Conservation (phyloP, 2,329 filamentous ascomycete species). For the Cordyceps militaris region DNA sequence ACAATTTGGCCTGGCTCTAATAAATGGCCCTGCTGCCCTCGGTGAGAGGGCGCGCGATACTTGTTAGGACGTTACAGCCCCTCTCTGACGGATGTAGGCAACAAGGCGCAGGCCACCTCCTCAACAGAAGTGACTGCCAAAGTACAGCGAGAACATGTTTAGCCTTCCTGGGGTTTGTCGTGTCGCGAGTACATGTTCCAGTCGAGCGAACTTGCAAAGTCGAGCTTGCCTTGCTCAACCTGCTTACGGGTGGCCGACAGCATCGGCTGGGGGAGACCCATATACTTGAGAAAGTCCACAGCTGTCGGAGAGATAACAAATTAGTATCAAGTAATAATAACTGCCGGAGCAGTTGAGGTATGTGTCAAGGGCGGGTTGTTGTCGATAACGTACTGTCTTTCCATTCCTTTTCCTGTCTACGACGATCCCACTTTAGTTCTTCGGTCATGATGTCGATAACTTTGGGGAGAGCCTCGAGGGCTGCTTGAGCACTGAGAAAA, state of each 20-base stretch:
- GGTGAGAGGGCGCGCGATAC: not conserved
- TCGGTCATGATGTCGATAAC: slow-evolving; percentile 86
- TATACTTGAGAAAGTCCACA: slow-evolving; percentile 54
- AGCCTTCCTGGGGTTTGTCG: slow-evolving; percentile 39
- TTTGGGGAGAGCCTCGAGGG: slow-evolving; percentile 73
- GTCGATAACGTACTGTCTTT: slow-evolving; percentile 52
- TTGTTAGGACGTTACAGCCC: not conserved
- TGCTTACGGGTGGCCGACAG: slow-evolving; percentile 50
- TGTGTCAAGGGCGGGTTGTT: not conserved
- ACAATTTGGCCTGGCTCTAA: not conserved
- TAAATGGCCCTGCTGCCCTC: not conserved
- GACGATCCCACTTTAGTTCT: slow-evolving; percentile 71
- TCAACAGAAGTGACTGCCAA: not conserved
- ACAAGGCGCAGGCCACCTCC: not conserved
- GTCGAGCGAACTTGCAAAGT: slow-evolving; percentile 49
- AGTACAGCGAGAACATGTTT: not conserved
- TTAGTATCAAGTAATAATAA: slow-evolving; percentile 5
- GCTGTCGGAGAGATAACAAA: slow-evolving; percentile 30
- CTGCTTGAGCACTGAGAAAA: slow-evolving; percentile 87
- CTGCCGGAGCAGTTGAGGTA: not conserved
- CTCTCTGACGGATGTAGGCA: not conserved
- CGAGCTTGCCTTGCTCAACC: slow-evolving; percentile 53
- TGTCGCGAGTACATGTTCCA: slow-evolving; percentile 57
- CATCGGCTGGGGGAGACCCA: slow-evolving; percentile 58
- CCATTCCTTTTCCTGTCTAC: slow-evolving; percentile 74